These are phyloP conservation scores for Coemansia sp. DNA, from an alignment of 192 early-diverging fungal species.

Conservation along the genomic window DNA sequence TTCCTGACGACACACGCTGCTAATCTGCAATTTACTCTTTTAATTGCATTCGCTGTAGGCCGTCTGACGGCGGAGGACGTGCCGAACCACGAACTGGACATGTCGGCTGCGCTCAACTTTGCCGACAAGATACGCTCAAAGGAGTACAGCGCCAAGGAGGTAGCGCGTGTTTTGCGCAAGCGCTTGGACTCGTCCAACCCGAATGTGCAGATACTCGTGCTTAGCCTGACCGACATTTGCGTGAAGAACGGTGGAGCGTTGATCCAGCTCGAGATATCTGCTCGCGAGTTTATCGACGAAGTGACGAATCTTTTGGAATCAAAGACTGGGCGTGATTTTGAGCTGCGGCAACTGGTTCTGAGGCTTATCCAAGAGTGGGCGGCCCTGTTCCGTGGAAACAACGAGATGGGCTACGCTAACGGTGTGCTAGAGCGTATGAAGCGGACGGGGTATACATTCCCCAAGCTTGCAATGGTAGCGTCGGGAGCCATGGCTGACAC, in stretches of 20 bases:
- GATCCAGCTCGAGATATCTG: slow-evolving; percentile 84
- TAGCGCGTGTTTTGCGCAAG: slow-evolving; percentile 72
- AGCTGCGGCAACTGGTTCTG: slow-evolving; percentile 76
- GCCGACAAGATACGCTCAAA: slow-evolving; percentile 92
- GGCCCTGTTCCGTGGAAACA: slow-evolving; percentile 73
- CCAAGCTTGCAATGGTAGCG: slow-evolving; percentile 64
- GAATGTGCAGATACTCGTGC: slow-evolving; percentile 87
- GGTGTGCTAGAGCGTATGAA: slow-evolving; percentile 84
- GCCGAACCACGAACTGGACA: slow-evolving; percentile 82
- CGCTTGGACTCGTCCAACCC: slow-evolving; percentile 88
- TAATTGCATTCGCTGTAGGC: slow-evolving; percentile 50
- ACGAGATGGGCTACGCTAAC: slow-evolving; percentile 73
- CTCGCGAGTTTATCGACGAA: slow-evolving; percentile 88
- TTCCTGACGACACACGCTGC: background rate
- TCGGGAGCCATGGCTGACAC: slow-evolving; percentile 80
- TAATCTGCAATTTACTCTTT: background rate
- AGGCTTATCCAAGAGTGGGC: slow-evolving; percentile 90
- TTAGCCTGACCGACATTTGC: slow-evolving; percentile 88
- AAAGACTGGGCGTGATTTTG: slow-evolving; percentile 63
- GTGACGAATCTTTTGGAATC: slow-evolving; percentile 62
- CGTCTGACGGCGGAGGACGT: slow-evolving; percentile 89
- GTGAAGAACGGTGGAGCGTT: slow-evolving; percentile 92
- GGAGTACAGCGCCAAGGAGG: slow-evolving; percentile 71
- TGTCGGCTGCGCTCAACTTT: slow-evolving; percentile 83
- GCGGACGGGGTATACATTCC: slow-evolving; percentile 69